Evolutionary conservation across 208 protist species (phyloP), one percentile per base, ranked within the genome.

Genomic region (Wallacemonas sp.): DNA sequence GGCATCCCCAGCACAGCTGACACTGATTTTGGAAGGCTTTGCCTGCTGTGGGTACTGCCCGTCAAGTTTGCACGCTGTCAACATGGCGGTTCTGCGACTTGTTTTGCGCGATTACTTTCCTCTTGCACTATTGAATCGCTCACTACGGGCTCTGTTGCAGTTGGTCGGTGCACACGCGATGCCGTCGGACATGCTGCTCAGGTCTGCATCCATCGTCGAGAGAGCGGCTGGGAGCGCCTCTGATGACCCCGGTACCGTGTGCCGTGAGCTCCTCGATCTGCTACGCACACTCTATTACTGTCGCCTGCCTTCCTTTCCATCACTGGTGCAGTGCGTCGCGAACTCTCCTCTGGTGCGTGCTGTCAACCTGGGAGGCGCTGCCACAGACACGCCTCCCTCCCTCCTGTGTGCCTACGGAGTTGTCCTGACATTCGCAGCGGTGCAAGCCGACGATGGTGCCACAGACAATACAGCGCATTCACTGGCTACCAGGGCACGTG

Each of bases 31-130:
- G 19, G 82, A 93, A 49, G 90, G 86, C 0, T 77, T 95, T 26
- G 80, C 90, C 1, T 19, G 4, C 1, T 95, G 90, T 39, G 63
- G 70, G 22, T 80, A 81, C 55, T 36, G 73, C 6, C 86, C 90
- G 17, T 75, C 72, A 12, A 78, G 73, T 15, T 81, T 83, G 68
- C 67, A 66, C 31, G 79, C 83, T 34, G 49, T 93, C 19, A 77
- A 95, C 44, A 82, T 84, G 78, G 84, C 88, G n/a, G 44, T 88
- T 49, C 51, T 86, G 4, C 86, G 90, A 19, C 26, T 75, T 14
- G 38, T 82, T 49, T 60, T 73, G 22, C 64, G 36, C 19, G 73
- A 41, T 36, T 34, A 26, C 34, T 70, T 82, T 63, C 68, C 74
- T 0, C 38, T 83, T 0, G 19, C 24, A 1, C 70, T 86, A 11